Percentiles rank a stretch among this genome's conserved stretches.
These are phyloP conservation scores for Colletotrichum sublineola DNA, from an alignment of 2,329 filamentous ascomycete genomes.

Conservation along the genomic window DNA sequence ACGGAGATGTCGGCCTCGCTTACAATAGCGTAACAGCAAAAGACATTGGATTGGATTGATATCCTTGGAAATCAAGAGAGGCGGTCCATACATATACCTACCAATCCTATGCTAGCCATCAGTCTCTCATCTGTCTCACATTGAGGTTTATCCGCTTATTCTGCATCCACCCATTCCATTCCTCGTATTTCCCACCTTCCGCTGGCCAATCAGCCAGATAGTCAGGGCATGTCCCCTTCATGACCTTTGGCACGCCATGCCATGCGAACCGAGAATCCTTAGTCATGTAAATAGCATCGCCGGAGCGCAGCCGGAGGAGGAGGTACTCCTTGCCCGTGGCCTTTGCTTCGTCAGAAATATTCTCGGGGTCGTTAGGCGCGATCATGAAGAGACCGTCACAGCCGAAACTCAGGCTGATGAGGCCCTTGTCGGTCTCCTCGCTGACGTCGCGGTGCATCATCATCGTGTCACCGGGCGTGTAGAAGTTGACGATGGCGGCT, in stretches of 20 bases:
- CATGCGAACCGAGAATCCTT: conserved; percentile 86
- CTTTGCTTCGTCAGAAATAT: conserved; percentile 45
- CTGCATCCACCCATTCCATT: conserved; percentile 89
- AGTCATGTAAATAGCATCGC: conserved; percentile 93
- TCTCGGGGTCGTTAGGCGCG: conserved; percentile 65
- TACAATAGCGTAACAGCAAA: neutral
- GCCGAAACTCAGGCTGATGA: conserved; percentile 89
- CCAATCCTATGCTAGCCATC: neutral
- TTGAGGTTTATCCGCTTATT: conserved; percentile 93
- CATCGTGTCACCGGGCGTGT: conserved; percentile 90
- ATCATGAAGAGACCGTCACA: conserved; percentile 93
- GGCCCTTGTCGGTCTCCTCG: conserved; percentile 81
- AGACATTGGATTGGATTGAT: neutral
- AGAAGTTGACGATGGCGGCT: conserved; percentile 94
- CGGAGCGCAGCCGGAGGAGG: conserved; percentile 79
- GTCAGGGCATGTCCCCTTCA: conserved; percentile 82
- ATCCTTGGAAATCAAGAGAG: conserved; percentile 3
- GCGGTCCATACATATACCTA: neutral
- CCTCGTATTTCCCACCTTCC: conserved; percentile 65
- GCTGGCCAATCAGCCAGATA: conserved; percentile 83
- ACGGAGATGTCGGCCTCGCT: no score
- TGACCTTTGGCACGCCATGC: conserved; percentile 93
- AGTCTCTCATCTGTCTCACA: conserved; percentile 86
- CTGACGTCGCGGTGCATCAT: conserved; percentile 95
- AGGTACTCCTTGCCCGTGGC: conserved; percentile 62